These are phyloP conservation scores for Bryoglossum gracile DNA, from an alignment of 495 filamentous ascomycete species.

Conservation along the genomic window DNA sequence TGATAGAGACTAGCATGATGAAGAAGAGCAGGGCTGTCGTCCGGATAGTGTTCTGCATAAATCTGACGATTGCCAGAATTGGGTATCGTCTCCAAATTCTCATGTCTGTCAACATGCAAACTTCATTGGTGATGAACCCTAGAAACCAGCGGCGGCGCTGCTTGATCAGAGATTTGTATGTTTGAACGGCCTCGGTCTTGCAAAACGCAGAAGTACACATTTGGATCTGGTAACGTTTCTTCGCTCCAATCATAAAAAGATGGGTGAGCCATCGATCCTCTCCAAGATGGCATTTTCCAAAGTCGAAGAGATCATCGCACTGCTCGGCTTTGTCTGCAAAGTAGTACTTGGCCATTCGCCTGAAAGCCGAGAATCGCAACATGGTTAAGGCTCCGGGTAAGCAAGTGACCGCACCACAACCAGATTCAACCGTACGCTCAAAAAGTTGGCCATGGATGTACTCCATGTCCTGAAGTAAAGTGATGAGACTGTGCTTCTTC, in stretches of 20 bases:
- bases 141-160: slow-evolving; percentile 96
- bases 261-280: slow-evolving; percentile 98
- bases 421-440: slow-evolving; percentile 93
- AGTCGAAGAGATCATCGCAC: slow-evolving; percentile 95
- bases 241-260: slow-evolving; percentile 97
- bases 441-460: slow-evolving; percentile 97
- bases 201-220: slow-evolving; percentile 97
- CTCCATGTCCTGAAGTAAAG: slow-evolving; percentile 94
- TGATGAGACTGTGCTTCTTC: slow-evolving; percentile 80
- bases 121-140: slow-evolving; percentile 97
- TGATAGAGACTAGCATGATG: slow-evolving; percentile 82
- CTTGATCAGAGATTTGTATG: slow-evolving; percentile 79
- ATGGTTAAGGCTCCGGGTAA: slow-evolving; percentile 92
- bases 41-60: slow-evolving; percentile 95
- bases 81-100: slow-evolving; percentile 90
- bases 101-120: slow-evolving; percentile 94
- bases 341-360: slow-evolving; percentile 97
- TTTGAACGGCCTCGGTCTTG: slow-evolving; percentile 96
- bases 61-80: slow-evolving; percentile 77
- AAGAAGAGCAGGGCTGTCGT: slow-evolving; percentile 95
- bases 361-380: slow-evolving; percentile 90
- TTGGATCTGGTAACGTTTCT: slow-evolving; percentile 89
- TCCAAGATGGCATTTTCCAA: slow-evolving; percentile 88
- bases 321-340: slow-evolving; percentile 97
- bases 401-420: slow-evolving; percentile 91